Evolutionary conservation across 108 stramenopile species (phyloP), one percentile per base, ranked within the genome.

Genomic region (Hondaea fermentalgiana): DNA sequence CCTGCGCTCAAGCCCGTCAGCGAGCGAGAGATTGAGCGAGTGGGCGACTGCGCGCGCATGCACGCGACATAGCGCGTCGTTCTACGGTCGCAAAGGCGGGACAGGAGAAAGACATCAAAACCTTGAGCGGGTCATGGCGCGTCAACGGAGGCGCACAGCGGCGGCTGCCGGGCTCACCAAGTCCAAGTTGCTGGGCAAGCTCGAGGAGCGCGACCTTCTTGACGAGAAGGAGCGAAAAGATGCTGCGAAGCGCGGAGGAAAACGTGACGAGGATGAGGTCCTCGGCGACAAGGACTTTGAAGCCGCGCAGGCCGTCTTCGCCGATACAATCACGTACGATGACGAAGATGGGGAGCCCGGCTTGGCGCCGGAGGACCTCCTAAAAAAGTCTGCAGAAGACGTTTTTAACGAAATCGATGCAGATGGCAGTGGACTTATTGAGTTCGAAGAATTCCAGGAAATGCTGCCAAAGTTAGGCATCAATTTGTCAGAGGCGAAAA

Each of bases 391-490:
- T 4, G 93, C 93, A 0, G 90, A 90, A 21, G 94, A 92, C 17
- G 58, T 94, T 0, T 94, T 94, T 60, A 43, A 35, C n/a, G 55
- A 60, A 17, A 93, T 94, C 60, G 94, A 94, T 57, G 89, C 76
- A 6, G 94, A 94, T 55, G 88, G 59, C 55, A 57, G 58, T 44
- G 94, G 94, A 5, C 35, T 87, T 6, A 92, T 94, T 51, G 89
- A 90, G 64, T 94, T 94, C 55, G 91, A 93, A 42, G 94, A 94
- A 83, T 94, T 94, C 64, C 87, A 83, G 23, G 88, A 90, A 5
- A 92, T 94, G 92, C 88, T 94, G 14, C 93, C 93, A 6, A 69
- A 64, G 58, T 83, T 94, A 6, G 93, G 93, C 28, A 91, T 94
- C 44, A 69, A 76, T 5, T 90, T 94, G 19, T 44, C 72, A 53